Base-by-base conservation (phyloP, 495 filamentous ascomycete species). In the Neurospora africana region DNA sequence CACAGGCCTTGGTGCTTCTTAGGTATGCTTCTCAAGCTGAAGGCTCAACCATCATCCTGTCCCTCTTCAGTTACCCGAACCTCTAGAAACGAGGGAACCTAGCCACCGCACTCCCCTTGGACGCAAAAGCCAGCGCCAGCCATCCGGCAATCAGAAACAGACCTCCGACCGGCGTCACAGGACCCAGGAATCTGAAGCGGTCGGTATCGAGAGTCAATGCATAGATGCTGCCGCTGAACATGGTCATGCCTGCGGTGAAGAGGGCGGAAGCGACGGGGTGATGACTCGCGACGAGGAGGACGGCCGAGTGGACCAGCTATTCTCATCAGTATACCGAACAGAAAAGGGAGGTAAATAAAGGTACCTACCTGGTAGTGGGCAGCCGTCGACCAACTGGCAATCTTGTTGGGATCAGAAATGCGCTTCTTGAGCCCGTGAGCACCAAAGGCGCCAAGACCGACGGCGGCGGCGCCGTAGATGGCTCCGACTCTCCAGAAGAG, bases 211-310 rank as follows among this genome's bases (percentile, higher is more conserved):
- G 81, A 5, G 85, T 82, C 19, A 91, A 81, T 21, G 85, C 79
- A 77, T 91, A 91, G 69, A 91, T 82, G 77, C 83, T 85, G 8
- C 89, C 89, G 72, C 83, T 86, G 79, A 91, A 91, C 81, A 89
- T 82, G 70, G 76, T 84, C 80, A 83, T 89, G 82, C 80, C 84
- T 30, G 82, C 79, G 5, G 84, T 80, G 72, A 85, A 81, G 53
- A 83, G 75, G n/a, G 71, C 67, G 43, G 78, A 76, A 19, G 83
- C 79, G 65, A 82, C 71, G 36, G 81, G 78, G 72, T 84, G 80
- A 68, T 77, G 75, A 53, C 77, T 76, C 30, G 80, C 82, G 61
- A 89, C 75, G 61, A 89, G 86, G 68, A 91, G 78, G 58, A 83
- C 85, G 68, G 83, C 80, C 40, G 88, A 86, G 80, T 90, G 88